phyloP scores from a whole-genome alignment of 768 basidiomycete genomes.

The Suillus tomentosus region DNA sequence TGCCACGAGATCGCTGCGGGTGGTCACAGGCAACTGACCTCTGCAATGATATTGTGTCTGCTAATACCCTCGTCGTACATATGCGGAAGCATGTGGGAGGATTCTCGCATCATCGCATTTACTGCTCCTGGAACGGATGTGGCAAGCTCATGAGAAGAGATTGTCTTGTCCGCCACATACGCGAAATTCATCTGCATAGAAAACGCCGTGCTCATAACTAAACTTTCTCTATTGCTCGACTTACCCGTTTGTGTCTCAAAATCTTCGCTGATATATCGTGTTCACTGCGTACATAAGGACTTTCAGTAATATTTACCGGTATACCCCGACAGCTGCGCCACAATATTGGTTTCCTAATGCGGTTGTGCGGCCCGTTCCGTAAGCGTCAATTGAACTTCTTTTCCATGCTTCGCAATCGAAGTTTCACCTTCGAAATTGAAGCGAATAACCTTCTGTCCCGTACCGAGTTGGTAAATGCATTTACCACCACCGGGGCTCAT shows the following conservation, averaged over 20 bases:
- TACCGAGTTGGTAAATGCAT: background rate
- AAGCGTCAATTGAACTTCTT: background rate
- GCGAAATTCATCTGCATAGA: background rate
- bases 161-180: slow-evolving; percentile 5
- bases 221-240: background rate
- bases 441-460: background rate
- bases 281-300: background rate
- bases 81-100: background rate
- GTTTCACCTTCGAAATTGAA: background rate
- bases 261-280: background rate
- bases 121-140: slow-evolving; percentile 6
- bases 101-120: background rate
- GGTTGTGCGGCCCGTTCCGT: background rate
- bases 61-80: background rate
- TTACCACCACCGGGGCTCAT: background rate
- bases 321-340: too few species aligned
- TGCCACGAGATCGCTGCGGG: background rate
- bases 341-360: background rate
- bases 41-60: background rate
- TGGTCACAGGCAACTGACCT: background rate
- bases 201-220: background rate
- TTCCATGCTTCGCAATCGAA: background rate
- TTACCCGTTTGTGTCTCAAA: background rate
- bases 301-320: background rate
- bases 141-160: slow-evolving; percentile 5